Evolutionary conservation across 2,329 filamentous ascomycete species (phyloP).

Genomic region (Alternaria longipes): DNA sequence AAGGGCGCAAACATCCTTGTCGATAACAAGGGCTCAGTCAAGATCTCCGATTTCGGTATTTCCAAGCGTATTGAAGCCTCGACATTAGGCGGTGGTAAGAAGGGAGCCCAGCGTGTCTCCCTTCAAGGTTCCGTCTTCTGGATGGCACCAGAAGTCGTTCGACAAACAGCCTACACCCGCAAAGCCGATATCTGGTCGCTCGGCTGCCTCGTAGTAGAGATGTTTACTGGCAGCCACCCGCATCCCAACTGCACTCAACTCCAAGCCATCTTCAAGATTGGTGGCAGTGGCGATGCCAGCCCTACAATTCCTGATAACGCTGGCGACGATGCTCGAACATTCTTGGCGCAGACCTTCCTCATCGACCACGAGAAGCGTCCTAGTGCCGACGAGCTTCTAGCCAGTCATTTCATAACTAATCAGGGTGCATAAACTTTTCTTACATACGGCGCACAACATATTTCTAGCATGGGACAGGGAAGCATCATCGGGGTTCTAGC

Average conservation of each 20-base stretch:
- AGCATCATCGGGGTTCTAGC: conserved; percentile 13
- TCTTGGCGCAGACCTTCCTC: conserved; percentile 91
- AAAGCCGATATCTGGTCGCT: conserved; percentile 99
- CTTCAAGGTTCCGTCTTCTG: conserved; percentile 98
- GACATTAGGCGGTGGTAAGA: conserved; percentile 65
- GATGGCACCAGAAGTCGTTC: conserved; percentile 99
- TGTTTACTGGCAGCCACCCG: conserved; percentile 97
- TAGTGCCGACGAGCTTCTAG: conserved; percentile 88
- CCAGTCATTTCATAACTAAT: conserved; percentile 81
- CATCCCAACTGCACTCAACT: conserved; percentile 97
- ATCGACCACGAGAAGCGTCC: conserved; percentile 93
- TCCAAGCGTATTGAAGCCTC: conserved; percentile 96
- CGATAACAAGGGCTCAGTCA: conserved; percentile 98
- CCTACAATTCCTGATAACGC: conserved; percentile 89
- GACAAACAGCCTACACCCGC: conserved; percentile 96
- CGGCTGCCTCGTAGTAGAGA: conserved; percentile 95
- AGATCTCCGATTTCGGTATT: conserved; percentile 99
- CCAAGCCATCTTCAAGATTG: conserved; percentile 98
- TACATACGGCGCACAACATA: conserved; percentile 9
- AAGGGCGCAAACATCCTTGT: conserved; percentile 99
- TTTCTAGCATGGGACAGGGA: conserved; percentile 18
- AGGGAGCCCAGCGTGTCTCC: conserved; percentile 66
- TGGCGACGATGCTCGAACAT: conserved; percentile 82
- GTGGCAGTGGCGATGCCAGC: conserved; percentile 81
- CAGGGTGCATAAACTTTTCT: conserved; percentile 55